Evolutionary conservation across 2,329 filamentous ascomycete species (phyloP).

Genomic region (Diaporthe citriasiana): DNA sequence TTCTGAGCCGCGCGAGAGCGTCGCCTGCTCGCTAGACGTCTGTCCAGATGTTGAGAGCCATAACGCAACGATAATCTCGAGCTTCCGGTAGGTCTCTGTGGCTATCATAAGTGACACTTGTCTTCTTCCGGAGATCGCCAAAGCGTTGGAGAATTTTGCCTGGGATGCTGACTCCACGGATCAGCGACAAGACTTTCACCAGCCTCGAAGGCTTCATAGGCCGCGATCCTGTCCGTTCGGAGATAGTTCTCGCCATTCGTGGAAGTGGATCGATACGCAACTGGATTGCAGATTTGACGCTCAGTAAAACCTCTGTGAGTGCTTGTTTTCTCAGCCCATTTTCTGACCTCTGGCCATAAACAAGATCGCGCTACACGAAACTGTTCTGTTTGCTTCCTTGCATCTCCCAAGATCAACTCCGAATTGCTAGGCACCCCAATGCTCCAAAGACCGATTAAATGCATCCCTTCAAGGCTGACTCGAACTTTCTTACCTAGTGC

Average conservation of each 20-base stretch:
- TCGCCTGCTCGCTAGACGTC: conserved; percentile 59
- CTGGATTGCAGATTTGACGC: conserved; percentile 66
- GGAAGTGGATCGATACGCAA: conserved; percentile 72
- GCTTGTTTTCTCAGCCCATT: too few relatives aligned
- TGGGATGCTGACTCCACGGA: background rate
- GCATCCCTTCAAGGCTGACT: background rate
- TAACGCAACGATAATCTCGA: conserved; percentile 55
- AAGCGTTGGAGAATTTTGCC: background rate
- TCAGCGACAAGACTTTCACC: conserved; percentile 1
- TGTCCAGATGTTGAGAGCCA: conserved; percentile 62
- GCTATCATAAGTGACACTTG: background rate
- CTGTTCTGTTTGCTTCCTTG: too few relatives aligned
- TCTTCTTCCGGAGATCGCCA: background rate
- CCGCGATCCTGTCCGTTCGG: conserved; percentile 61
- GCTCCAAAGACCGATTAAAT: background rate
- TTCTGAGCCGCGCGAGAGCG: conserved; percentile 51
- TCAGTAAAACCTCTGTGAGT: conserved; percentile 25
- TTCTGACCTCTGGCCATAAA: conserved; percentile 51
- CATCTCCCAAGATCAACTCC: too few relatives aligned
- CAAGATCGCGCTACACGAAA: conserved; percentile 52
- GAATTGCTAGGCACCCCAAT: background rate
- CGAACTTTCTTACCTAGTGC: background rate
- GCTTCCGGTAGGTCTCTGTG: conserved; percentile 29
- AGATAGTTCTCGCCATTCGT: conserved; percentile 72
- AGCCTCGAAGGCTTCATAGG: conserved; percentile 64